Evolutionary conservation across 2,329 filamentous ascomycete genomes (phyloP).

Genomic region (Stachybotrys elegans): DNA sequence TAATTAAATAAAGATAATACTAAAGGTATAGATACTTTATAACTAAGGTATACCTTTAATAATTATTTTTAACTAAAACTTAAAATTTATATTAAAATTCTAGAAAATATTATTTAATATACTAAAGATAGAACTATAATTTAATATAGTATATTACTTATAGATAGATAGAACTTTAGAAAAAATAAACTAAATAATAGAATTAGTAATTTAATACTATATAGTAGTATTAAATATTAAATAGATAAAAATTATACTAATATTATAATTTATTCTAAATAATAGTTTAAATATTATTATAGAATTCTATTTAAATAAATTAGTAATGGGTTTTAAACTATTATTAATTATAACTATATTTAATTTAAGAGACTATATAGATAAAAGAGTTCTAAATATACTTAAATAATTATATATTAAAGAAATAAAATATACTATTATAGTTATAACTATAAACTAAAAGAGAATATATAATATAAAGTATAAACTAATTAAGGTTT

Average conservation of each 20-base stretch:
- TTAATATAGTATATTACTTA: slow-evolving; percentile 5
- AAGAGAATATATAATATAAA: neutral
- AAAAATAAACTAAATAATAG: slow-evolving; percentile 1
- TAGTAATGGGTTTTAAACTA: neutral
- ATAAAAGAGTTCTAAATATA: neutral
- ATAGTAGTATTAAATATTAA: neutral
- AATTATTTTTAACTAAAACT: slow-evolving; percentile 5
- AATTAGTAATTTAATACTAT: slow-evolving; percentile 1
- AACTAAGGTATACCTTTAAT: slow-evolving; percentile 2
- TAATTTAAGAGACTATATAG: neutral
- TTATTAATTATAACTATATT: neutral
- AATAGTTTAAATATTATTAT: slow-evolving; percentile 1
- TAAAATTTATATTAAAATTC: slow-evolving; percentile 1
- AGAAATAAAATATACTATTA: neutral
- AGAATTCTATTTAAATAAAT: neutral
- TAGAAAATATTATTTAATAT: neutral
- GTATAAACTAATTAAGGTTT: neutral
- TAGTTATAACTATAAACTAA: neutral
- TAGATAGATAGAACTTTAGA: neutral
- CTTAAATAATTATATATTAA: neutral
- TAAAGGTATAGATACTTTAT: neutral
- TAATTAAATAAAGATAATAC: slow-evolving; percentile 1
- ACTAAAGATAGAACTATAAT: slow-evolving; percentile 8
- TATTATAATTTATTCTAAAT: slow-evolving; percentile 2
- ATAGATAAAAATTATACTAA: neutral